A percentile compares a stretch with the other conserved stretches of the same genome.
Conservation (phyloP, 352 stramenopile genomes). For the Globisporangium acanthophoron region DNA sequence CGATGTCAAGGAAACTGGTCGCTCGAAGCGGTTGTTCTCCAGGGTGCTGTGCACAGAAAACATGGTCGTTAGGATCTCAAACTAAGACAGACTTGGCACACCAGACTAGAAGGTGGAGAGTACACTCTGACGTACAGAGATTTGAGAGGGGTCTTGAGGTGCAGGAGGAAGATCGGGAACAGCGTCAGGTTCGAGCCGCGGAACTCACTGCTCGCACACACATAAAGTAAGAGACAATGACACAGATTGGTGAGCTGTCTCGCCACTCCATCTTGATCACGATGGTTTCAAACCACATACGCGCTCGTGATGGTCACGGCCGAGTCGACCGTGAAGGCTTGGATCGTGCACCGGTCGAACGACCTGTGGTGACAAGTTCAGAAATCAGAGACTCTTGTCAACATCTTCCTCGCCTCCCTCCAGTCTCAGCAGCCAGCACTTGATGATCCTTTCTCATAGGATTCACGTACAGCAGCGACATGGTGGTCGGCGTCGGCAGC, state of each 20-base stretch:
- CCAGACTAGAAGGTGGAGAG: not conserved
- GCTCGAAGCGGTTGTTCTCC: slow-evolving; percentile 15
- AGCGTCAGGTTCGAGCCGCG: not conserved
- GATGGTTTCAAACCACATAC: not conserved
- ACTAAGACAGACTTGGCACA: no score
- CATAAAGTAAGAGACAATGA: not conserved
- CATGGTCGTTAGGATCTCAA: no score
- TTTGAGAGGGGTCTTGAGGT: not conserved
- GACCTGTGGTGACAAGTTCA: slow-evolving; percentile 18
- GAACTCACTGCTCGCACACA: not conserved
- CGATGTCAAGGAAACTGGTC: slow-evolving; percentile 14
- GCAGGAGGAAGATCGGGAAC: not conserved
- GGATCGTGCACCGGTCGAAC: slow-evolving; percentile 33
- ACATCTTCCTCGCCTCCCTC: not conserved
- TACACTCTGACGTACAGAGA: no score
- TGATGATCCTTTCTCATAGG: no score
- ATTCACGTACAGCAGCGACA: slow-evolving; percentile 34
- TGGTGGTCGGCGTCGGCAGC: slow-evolving; percentile 19
- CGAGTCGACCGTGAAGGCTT: slow-evolving; percentile 16
- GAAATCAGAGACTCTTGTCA: not conserved
- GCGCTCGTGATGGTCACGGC: not conserved
- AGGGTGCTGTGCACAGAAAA: slow-evolving; percentile 7
- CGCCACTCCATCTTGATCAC: not conserved
- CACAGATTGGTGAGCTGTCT: not conserved
- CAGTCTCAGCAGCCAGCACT: not conserved